Base-by-base conservation (phyloP, 176 grass and related monocot species). In the Oryza meyeriana region DNA sequence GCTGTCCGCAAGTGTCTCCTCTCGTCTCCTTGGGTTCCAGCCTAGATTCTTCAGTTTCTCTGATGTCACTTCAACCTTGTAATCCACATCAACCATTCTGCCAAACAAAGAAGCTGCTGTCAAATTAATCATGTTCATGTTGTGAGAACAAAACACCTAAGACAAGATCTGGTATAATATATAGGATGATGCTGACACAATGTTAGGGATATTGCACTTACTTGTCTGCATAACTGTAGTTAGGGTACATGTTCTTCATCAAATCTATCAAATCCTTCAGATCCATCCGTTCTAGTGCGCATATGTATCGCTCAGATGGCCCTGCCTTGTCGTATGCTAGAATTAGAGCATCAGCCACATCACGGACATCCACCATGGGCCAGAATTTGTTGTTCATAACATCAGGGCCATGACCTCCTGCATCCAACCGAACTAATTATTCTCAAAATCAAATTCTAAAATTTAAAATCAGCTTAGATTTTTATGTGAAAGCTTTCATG, bases 41-140 rank as follows among this genome's bases (percentile, higher is more conserved):
- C 87, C 82, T 18, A 85, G 22, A 20, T 76, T 89, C 31, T 66
- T 80, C 10, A 89, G 65, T 41, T 89, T 89, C 1, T 76, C 87
- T 0, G 77, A 81, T 13, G n/a, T 50, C n/a, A 76, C 9, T 17
- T 1, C 11, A 35, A 2, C 8, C 5, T 32, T 50, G 26, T 24
- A 40, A 20, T 76, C 52, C 17, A 48, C 63, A 39, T 57, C 77
- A 57, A 69, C 62, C 4, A 79, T 71, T 34, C 78, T 69, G 31
- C 61, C 6, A 39, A 6, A 20, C 17, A 62, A 6, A 3, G 18
- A 40, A 50, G 1, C 5, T 13, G 16, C 4, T 20, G 26, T n/a
- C 10, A 28, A 61, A 45, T 16, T 45, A 40, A 28, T 27, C n/a
- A 0, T 38, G 14, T 0, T 7, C 26, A 16, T 24, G 1, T 11